Evolutionary conservation across 345 rosid genomes (phyloP).

Genomic region (Chamaenerion angustifolium): DNA sequence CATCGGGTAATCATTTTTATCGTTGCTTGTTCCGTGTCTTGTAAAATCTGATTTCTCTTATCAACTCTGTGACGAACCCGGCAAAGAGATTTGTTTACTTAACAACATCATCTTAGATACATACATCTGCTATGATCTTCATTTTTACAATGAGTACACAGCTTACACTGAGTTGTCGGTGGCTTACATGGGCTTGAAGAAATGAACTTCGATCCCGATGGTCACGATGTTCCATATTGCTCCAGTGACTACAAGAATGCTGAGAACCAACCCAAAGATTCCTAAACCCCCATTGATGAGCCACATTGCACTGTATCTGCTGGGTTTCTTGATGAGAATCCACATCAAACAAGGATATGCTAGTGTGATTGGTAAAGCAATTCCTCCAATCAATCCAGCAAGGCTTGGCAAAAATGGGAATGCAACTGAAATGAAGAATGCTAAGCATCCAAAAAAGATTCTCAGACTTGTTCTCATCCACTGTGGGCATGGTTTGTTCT

Average conservation of each 20-base stretch:
- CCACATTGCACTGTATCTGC: constrained; percentile 17
- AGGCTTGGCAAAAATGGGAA: constrained; percentile 42
- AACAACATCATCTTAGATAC: no score
- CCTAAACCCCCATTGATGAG: constrained; percentile 28
- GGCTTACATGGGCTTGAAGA: constrained; percentile 32
- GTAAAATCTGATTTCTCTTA: no score
- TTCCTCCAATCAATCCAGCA: constrained; percentile 45
- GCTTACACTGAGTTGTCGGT: background rate
- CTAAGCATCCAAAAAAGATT: constrained; percentile 30
- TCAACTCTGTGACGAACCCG: no score
- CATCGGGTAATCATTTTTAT: no score
- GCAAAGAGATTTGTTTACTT: no score
- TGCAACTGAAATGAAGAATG: constrained; percentile 35
- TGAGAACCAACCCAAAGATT: constrained; percentile 26
- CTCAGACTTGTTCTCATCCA: constrained; percentile 35
- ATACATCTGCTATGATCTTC: no score
- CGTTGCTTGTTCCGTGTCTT: no score
- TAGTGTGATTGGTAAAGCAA: constrained; percentile 36
- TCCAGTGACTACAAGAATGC: constrained; percentile 19
- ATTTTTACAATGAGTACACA: no score
- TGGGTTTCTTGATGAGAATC: constrained; percentile 33
- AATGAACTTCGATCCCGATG: constrained; percentile 27
- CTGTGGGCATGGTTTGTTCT: constrained; percentile 31
- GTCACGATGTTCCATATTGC: constrained; percentile 40
- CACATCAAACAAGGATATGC: constrained; percentile 53